Evolutionary conservation across 208 protist genomes (phyloP), one percentile per base, ranked within the genome.

Genomic region (Tritrichomonas musculus): DNA sequence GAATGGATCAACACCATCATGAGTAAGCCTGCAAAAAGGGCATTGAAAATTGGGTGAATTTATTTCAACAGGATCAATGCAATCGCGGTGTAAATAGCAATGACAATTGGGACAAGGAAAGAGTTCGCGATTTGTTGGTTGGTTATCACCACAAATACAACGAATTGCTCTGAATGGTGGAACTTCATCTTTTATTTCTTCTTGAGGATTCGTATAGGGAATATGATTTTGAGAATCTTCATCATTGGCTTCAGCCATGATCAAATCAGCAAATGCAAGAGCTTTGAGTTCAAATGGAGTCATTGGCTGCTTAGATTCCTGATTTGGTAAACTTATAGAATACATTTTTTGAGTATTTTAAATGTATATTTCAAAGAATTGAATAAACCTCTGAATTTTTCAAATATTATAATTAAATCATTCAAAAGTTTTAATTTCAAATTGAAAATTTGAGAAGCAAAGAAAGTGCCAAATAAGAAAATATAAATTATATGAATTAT

Each of bases 1-100:
- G 39, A 88, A 88, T 60, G 77, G 77, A 88, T 88, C 77, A 4
- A 88, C 27, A 57, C 77, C 77, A 53, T 88, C 77, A 5, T 41
- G 17, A 39, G 53, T 41, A 11, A 88, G 47, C 3, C 27, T 25
- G 36, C 77, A 88, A 49, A 88, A 88, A 39, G 41, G 77, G 47
- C 77, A 88, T 88, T 88, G 53, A n/a, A 88, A 88, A 33, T 44
- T 88, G 9, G 41, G 14, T 11, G 44, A 33, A 13, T 30, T 88
- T 13, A 44, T 33, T 4, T 53, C 47, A 33, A 49, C 41, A 20
- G 27, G 9, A 53, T 88, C 77, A 5, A 88, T 8, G 22, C 77
- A 88, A 88, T 88, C 47, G 8, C 47, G 11, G 39, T 88, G 77
- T 13, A 88, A n/a, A 57, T 57, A 57, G 44, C 77, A 88, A 57